Evolutionary conservation across 1,284 basidiomycete genomes (phyloP).

Genomic region (Amylostereum areolatum): DNA sequence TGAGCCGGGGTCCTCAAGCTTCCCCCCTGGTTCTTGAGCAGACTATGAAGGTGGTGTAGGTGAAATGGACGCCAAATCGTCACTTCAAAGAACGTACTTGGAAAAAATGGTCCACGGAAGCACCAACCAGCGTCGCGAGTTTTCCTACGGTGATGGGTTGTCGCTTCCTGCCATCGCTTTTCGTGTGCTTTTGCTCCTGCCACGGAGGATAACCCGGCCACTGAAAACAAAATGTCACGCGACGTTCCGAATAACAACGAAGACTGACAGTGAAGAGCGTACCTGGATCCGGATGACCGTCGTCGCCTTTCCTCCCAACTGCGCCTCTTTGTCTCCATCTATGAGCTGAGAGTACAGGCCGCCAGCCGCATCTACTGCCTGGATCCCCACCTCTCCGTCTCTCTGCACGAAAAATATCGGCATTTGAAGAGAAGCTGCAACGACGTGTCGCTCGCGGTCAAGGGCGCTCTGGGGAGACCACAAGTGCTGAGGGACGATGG

Average conservation of each 20-base stretch:
- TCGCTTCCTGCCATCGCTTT: slow-evolving; percentile 1
- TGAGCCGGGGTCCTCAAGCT: neutral
- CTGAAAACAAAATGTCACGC: slow-evolving; percentile 1
- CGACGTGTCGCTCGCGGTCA: neutral
- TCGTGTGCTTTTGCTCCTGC: slow-evolving; percentile 9
- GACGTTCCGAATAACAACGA: neutral
- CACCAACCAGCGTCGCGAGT: slow-evolving; percentile 7
- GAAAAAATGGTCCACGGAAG: slow-evolving; percentile 4
- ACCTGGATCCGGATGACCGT: neutral
- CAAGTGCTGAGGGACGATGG: neutral
- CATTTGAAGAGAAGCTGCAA: neutral
- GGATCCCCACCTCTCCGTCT: neutral
- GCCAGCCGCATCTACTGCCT: neutral
- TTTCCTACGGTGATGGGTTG: slow-evolving; percentile 1
- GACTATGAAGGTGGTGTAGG: no score
- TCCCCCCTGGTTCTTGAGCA: no score
- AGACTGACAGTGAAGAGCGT: neutral
- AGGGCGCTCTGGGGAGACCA: neutral
- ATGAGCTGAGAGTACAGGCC: neutral
- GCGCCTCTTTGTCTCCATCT: neutral
- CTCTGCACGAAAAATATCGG: neutral
- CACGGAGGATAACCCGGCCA: slow-evolving; percentile 6
- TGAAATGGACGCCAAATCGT: no score
- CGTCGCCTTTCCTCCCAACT: neutral
- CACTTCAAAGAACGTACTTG: slow-evolving; percentile 1